Conservation (phyloP, 768 basidiomycete genomes). For the Boletus insuetus region DNA sequence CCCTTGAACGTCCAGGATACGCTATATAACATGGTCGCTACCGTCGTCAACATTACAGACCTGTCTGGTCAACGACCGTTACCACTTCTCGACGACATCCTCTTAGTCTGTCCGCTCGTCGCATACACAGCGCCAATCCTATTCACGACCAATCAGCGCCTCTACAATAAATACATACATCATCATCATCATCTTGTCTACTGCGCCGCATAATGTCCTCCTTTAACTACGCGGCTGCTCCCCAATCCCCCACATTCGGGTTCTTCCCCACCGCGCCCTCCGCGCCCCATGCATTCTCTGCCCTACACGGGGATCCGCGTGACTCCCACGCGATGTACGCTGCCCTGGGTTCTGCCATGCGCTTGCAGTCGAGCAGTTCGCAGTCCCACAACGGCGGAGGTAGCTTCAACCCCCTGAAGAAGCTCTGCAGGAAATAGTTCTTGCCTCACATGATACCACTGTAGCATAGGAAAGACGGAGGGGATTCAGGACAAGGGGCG, state of each 20-base stretch:
- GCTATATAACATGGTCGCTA: constrained; percentile 28
- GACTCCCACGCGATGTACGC: constrained; percentile 60
- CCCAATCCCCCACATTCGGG: constrained; percentile 55
- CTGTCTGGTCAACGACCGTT: constrained; percentile 5
- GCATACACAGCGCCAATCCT: no score
- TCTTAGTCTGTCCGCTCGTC: background rate
- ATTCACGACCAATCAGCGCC: background rate
- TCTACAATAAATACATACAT: no score
- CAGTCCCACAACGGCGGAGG: constrained; percentile 21
- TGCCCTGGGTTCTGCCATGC: constrained; percentile 38
- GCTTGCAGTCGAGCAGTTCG: constrained; percentile 24
- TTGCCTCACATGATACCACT: background rate
- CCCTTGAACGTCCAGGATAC: background rate
- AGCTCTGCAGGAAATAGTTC: constrained; percentile 31
- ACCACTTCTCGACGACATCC: constrained; percentile 7
- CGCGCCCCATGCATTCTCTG: constrained; percentile 55
- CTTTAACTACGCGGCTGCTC: constrained; percentile 37
- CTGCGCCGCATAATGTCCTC: constrained; percentile 40
- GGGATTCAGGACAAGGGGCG: no score
- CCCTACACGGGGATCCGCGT: constrained; percentile 60
- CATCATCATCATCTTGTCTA: background rate
- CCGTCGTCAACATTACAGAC: constrained; percentile 5
- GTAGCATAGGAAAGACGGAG: constrained; percentile 25
- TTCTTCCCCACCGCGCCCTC: constrained; percentile 56
- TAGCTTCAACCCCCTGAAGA: constrained; percentile 33